phyloP scores from a whole-genome alignment of 257 asterid genomes.

The Nicotiana noctiflora region DNA sequence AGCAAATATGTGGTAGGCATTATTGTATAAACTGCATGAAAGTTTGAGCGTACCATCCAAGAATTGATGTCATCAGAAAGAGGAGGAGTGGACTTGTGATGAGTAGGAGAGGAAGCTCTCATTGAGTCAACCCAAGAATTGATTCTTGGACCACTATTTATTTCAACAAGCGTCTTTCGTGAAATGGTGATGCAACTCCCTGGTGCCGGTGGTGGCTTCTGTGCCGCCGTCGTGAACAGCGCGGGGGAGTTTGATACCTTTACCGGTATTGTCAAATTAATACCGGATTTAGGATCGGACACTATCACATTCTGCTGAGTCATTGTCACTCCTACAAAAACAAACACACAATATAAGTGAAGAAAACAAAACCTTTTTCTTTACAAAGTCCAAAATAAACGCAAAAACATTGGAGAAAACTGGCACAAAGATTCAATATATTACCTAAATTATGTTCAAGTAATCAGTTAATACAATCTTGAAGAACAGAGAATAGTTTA shows the following conservation, averaged over 20 bases:
- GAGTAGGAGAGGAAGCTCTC: conserved; percentile 92
- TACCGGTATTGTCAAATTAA: conserved; percentile 40
- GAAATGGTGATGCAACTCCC: conserved; percentile 59
- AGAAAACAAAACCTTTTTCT: not conserved
- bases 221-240: conserved; percentile 39
- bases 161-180: conserved; percentile 51
- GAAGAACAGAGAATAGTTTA: conserved; percentile 15
- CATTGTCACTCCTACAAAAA: conserved; percentile 13
- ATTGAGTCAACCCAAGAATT: conserved; percentile 77
- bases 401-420: not conserved
- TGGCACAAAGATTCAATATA: not conserved
- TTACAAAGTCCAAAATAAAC: no score
- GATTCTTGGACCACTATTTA: conserved; percentile 48
- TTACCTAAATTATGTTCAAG: not conserved
- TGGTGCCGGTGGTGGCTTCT: conserved; percentile 70
- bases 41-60: conserved; percentile 42
- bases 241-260: conserved; percentile 37
- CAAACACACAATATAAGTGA: not conserved
- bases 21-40: not conserved
- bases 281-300: conserved; percentile 39
- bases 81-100: conserved; percentile 31
- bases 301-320: conserved; percentile 66
- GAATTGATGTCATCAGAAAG: conserved; percentile 42
- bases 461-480: not conserved
- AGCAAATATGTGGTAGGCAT: not conserved